These are phyloP conservation scores for Ustilago hordei DNA, from an alignment of 1,284 basidiomycete genomes.

Conservation along the genomic window DNA sequence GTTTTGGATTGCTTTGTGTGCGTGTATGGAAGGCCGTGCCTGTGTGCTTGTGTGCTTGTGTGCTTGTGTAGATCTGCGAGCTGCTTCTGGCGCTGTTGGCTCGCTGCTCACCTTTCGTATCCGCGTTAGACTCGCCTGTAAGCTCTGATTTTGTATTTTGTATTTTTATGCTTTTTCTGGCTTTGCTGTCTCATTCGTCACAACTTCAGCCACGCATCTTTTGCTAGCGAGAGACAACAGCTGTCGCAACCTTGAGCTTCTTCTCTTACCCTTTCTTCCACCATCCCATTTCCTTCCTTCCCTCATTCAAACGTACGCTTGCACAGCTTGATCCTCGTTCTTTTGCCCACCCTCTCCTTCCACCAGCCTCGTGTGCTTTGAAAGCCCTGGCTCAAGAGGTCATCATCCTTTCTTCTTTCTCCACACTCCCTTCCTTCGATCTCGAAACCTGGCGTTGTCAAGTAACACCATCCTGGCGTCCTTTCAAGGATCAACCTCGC, in stretches of 20 bases:
- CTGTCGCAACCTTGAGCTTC: conserved; percentile 3
- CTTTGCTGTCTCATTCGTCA: neutral
- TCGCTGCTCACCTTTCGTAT: conserved; percentile 8
- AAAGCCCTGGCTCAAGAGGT: conserved; percentile 25
- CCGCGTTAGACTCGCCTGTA: neutral
- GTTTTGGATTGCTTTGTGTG: neutral
- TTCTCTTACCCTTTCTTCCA: conserved; percentile 12
- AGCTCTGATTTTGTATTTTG: neutral
- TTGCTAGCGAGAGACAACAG: neutral
- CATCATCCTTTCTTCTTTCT: neutral
- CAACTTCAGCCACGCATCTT: conserved; percentile 11
- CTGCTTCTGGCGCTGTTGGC: conserved; percentile 8
- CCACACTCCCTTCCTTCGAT: conserved; percentile 4
- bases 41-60: conserved; percentile 20
- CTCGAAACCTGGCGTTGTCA: neutral
- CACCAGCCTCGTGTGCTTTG: conserved; percentile 33
- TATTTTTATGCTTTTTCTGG: conserved; percentile 7
- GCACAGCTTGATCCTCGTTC: conserved; percentile 38
- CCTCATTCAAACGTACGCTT: neutral
- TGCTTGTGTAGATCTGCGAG: conserved; percentile 29
- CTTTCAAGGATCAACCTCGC: neutral
- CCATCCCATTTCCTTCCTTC: conserved; percentile 5
- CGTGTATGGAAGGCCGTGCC: neutral
- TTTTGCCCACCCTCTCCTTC: neutral
- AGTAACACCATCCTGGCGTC: neutral